Conservation (phyloP, 129 eudicot genomes). For the Lonicera japonica region DNA sequence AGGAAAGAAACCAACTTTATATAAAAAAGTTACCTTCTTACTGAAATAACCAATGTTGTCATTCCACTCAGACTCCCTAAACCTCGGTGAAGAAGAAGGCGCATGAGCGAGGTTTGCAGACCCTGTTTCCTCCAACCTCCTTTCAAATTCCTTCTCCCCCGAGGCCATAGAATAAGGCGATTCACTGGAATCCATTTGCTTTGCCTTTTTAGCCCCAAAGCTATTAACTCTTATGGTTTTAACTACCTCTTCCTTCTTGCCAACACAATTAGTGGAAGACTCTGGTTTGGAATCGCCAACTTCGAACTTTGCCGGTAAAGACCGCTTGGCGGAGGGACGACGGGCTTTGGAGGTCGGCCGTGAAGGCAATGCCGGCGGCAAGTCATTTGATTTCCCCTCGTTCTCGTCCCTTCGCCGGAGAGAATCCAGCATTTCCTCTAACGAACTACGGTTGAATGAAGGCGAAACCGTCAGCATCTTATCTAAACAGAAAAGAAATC, state of each 20-base stretch:
- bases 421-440: slow-evolving; percentile 87
- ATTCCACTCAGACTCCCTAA: slow-evolving; percentile 46
- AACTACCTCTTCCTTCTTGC: slow-evolving; percentile 1
- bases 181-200: slow-evolving; percentile 24
- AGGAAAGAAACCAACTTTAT: neutral
- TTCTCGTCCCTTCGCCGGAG: slow-evolving; percentile 52
- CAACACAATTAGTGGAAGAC: slow-evolving; percentile 3
- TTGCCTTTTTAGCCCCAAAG: slow-evolving; percentile 50
- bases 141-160: slow-evolving; percentile 22
- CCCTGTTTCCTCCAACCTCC: slow-evolving; percentile 29
- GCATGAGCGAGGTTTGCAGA: slow-evolving; percentile 28
- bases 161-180: slow-evolving; percentile 48
- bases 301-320: slow-evolving; percentile 40
- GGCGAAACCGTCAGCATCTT: slow-evolving; percentile 63
- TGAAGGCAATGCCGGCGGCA: slow-evolving; percentile 80
- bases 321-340: slow-evolving; percentile 43
- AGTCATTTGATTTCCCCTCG: slow-evolving; percentile 50
- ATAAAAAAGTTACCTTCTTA: slow-evolving; percentile 42
- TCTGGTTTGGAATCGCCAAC: slow-evolving; percentile 16
- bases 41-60: slow-evolving; percentile 57
- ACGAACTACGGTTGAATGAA: slow-evolving; percentile 53
- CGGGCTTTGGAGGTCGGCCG: slow-evolving; percentile 71
- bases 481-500: neutral
- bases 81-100: neutral
- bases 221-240: slow-evolving; percentile 21